Base-by-base conservation (phyloP, 2,329 filamentous ascomycete genomes). In the Diaporthe batatas region DNA sequence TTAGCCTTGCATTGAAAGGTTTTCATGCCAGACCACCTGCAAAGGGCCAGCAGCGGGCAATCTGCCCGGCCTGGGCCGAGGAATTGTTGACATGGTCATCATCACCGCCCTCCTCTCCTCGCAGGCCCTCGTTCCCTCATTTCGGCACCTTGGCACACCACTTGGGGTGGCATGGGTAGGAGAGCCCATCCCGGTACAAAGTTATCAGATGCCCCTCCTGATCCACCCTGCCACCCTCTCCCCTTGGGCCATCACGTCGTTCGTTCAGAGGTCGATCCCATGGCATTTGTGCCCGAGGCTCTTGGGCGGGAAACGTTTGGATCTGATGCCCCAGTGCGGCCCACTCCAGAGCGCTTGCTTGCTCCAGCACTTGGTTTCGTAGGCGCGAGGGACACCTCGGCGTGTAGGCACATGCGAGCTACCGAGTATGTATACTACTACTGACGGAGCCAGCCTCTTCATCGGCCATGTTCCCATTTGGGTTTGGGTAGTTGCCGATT, bases 171-270 rank as follows among this genome's bases (percentile, higher is more conserved):
- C 62, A 53, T 53, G 32, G 47, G 59, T 42, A 29, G 8, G 21
- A 29, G 25, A 53, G 29, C 68, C 47, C 58, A 74, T 70, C 73
- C 73, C 44, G 44, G 72, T 72, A 34, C 69, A 74, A 74, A 70
- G 58, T 74, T 73, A 74, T 74, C 73, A 67, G 73, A 74, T 74
- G 70, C 73, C 73, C 73, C 73, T 62, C 68, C n/a, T 44, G 68
- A 59, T 70, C 68, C 68, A 70, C 68, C 23, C 44, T 53, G 62
- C 68, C 68, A 70, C 68, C 23, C 55, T 53, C 25, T 39, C 32
- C 29, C 47, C 62, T 53, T 39, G 21, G 55, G 21, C 62, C 25
- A 34, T 53, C 32, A 39, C 62, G 42, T 21, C 59, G 16, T 49
- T 34, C 59, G 59, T 14, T 42, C 12, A 53, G 62, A 39, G 32